Evolutionary conservation across 2,329 filamentous ascomycete species (phyloP).

Genomic region (Colletotrichum phormii): DNA sequence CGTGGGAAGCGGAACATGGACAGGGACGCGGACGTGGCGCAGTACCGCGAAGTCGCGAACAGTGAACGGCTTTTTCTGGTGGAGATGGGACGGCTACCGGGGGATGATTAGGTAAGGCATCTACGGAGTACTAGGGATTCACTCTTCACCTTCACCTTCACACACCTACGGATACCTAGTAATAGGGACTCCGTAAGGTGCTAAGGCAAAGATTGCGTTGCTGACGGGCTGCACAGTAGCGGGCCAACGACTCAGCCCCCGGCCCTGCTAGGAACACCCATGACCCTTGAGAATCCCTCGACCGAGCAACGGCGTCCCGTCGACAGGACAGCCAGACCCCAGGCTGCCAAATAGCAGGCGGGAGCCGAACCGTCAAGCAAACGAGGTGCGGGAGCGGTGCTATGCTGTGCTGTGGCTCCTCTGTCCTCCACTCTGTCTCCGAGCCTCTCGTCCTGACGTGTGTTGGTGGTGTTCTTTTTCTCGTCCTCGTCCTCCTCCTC

Average conservation of each 20-base stretch:
- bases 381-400: neutral
- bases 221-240: constrained; percentile 32
- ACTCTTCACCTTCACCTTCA: too few species aligned
- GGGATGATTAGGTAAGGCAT: neutral
- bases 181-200: too few species aligned
- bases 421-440: neutral
- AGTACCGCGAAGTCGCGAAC: constrained; percentile 14
- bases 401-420: neutral
- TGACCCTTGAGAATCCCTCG: constrained; percentile 26
- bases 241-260: constrained; percentile 35
- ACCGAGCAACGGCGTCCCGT: constrained; percentile 29
- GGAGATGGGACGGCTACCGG: constrained; percentile 29
- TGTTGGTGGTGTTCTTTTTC: neutral
- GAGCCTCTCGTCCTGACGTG: neutral
- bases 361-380: neutral
- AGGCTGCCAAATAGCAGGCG: neutral
- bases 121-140: too few species aligned
- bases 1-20: constrained; percentile 22
- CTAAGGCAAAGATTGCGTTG: constrained; percentile 14
- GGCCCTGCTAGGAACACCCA: constrained; percentile 27
- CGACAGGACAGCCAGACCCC: constrained; percentile 2
- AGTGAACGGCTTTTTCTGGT: constrained; percentile 11
- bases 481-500: neutral
- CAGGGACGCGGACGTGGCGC: constrained; percentile 34
- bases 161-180: too few species aligned